Evolutionary conservation across 345 rosid species (phyloP).

Genomic region (Lepidium sativum): DNA sequence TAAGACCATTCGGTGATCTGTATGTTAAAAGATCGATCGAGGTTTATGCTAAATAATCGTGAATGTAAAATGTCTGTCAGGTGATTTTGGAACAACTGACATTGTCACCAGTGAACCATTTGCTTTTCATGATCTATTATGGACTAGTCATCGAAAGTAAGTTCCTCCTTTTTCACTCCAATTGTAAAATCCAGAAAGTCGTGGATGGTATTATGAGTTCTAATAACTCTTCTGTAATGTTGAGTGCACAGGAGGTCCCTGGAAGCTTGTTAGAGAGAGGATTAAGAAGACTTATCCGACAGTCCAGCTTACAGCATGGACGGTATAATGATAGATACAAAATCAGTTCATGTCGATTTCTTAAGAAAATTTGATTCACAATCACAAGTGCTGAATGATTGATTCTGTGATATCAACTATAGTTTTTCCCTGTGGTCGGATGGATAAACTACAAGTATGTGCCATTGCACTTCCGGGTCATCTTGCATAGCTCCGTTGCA

Average conservation of each 20-base stretch:
- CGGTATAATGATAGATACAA: conserved; percentile 35
- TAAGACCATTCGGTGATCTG: neutral
- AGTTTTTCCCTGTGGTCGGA: conserved; percentile 90
- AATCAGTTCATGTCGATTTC: neutral
- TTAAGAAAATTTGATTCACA: neutral
- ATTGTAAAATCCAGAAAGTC: neutral
- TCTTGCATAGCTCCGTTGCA: conserved; percentile 62
- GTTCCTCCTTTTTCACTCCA: conserved; percentile 9
- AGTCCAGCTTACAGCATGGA: conserved; percentile 75
- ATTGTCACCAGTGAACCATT: conserved; percentile 81
- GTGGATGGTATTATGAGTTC: neutral
- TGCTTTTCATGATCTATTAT: conserved; percentile 76
- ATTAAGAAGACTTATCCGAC: conserved; percentile 69
- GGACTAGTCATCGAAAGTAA: conserved; percentile 66
- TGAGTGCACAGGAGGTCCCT: conserved; percentile 65
- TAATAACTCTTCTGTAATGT: neutral
- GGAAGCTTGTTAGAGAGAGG: conserved; percentile 64
- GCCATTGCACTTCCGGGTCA: conserved; percentile 80
- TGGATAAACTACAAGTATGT: conserved; percentile 86
- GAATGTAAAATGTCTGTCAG: conserved; percentile 26
- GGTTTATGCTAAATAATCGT: neutral
- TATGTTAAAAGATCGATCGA: neutral
- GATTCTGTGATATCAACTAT: conserved; percentile 11
- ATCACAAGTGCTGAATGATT: neutral
- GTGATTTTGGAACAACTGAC: conserved; percentile 74